These are phyloP conservation scores for Penicillium sp. DNA, from an alignment of 2,329 filamentous ascomycete species.

Conservation along the genomic window DNA sequence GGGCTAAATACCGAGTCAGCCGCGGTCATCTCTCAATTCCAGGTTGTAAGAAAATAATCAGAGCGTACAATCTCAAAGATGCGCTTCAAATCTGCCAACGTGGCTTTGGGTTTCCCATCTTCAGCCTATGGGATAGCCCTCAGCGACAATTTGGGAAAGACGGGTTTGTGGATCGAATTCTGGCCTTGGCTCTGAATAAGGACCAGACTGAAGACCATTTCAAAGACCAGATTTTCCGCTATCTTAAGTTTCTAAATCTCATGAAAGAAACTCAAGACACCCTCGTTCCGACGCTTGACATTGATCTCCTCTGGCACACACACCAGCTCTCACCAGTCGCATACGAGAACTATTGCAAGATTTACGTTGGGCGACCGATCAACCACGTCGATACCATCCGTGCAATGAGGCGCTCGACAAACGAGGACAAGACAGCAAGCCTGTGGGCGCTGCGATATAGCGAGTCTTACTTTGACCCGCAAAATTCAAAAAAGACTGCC, in stretches of 20 bases:
- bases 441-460: background rate
- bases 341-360: conserved; percentile 1
- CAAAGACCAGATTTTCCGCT: background rate
- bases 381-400: background rate
- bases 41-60: background rate
- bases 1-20: background rate
- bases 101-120: background rate
- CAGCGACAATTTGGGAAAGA: background rate
- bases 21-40: background rate
- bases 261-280: background rate
- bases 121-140: background rate
- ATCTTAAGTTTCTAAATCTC: background rate
- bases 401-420: background rate
- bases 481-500: background rate
- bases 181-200: background rate
- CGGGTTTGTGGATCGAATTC: background rate
- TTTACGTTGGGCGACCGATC: background rate
- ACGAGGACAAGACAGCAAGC: background rate
- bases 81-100: background rate
- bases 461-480: background rate
- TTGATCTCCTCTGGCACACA: conserved; percentile 15
- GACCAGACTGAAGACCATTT: background rate
- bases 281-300: conserved; percentile 13
- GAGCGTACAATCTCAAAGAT: background rate
- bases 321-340: conserved; percentile 8